Base-by-base conservation (phyloP, 108 stramenopile species). In the Phaeodactylum tricornutum region DNA sequence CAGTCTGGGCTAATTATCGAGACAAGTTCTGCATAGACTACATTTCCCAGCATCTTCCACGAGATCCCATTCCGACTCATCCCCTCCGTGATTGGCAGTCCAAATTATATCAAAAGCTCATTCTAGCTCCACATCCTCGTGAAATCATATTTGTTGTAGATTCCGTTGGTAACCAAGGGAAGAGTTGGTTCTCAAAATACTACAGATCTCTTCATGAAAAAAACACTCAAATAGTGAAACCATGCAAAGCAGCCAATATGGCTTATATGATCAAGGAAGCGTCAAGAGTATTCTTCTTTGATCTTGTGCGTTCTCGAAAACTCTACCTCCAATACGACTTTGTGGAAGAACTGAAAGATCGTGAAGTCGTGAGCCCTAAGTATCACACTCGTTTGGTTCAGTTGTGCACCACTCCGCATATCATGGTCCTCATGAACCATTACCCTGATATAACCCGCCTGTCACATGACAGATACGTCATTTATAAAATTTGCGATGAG, bases 71-170 rank as follows among this genome's bases (percentile, higher is more conserved):
- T 14, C 25, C 21, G 12, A 26, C 7, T 9, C 46, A 47, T 26
- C 24, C 20, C 6, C 46, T 47, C 15, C 46, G 26, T 23, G 5
- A 6, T 27, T 47, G 46, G 46, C 46, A 47, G 46, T 7, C 6
- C 9, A 28, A 47, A 27, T 15, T 47, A 7, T 23, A 47, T 47
- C 9, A 6, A 7, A 23, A 27, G 21, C 25, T 47, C 12, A 27
- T 14, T 6, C 46, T 6, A 27, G 23, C 20, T 8, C 46, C 46
- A 7, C 25, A 47, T 26, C 25, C 6, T 27, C 20, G 46, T 9
- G 9, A 47, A 47, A 47, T 47, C 28, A 28, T 47, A 7, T 47
- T 47, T 26, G 24, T 28, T 6, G 46, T 28, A 8, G 46, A 47
- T 47, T 9, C 7, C 9, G 7, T 7, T 42, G 41, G 41, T 16